Percentiles rank a stretch among this genome's conserved stretches.
These are phyloP conservation scores for Lactuca saligna DNA, from an alignment of 129 eudicot species.

Conservation along the genomic window DNA sequence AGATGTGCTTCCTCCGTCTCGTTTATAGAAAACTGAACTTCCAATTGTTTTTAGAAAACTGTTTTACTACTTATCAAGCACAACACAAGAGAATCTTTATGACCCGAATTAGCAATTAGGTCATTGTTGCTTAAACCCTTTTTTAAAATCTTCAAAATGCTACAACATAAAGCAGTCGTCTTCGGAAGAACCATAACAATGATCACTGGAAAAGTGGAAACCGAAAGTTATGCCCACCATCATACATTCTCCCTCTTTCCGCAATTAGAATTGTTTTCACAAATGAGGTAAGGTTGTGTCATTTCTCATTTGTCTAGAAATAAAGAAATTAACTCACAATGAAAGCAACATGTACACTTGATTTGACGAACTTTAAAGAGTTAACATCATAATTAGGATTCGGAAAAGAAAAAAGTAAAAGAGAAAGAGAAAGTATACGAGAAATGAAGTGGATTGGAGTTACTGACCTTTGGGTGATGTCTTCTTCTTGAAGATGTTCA, in stretches of 20 bases:
- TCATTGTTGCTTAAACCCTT: not conserved
- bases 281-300: not conserved
- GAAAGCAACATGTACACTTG: not conserved
- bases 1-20: not conserved
- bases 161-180: not conserved
- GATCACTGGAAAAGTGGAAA: not conserved
- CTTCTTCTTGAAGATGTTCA: conserved; percentile 84
- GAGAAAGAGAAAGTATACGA: conserved; percentile 7
- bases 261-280: not conserved
- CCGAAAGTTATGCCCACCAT: not conserved
- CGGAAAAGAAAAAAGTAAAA: not conserved
- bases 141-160: not conserved
- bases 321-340: not conserved
- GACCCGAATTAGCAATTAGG: conserved; percentile 14
- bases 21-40: not conserved
- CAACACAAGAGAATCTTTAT: not conserved
- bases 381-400: conserved; percentile 13
- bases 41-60: not conserved
- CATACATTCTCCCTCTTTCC: not conserved
- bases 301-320: not conserved
- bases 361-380: not conserved
- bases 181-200: not conserved
- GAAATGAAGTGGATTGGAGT: not conserved
- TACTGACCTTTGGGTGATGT: conserved; percentile 79
- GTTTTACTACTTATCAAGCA: not conserved